Base-by-base conservation (phyloP, 2,329 filamentous ascomycete species). In the Xylaria digitata region DNA sequence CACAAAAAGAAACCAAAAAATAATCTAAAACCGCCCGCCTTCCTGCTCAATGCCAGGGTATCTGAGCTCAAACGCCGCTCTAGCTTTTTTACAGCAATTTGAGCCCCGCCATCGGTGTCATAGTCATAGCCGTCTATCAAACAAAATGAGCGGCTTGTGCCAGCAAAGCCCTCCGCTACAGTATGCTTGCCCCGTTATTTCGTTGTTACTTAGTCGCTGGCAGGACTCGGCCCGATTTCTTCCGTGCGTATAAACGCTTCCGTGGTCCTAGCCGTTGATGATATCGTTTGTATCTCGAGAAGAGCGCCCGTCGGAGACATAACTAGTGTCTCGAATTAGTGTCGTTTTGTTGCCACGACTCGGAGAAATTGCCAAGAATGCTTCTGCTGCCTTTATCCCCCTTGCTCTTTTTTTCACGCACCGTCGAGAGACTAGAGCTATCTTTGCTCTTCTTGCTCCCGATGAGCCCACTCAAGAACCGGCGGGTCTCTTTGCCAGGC, bases 391-490 rank as follows among this genome's bases (percentile, higher is more conserved):
- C 68, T 66, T 67, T 76, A 23, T 75, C 75, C 23, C 77, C 76
- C 55, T 75, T 77, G 13, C 77, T 74, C 50, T 71, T 72, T 69
- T 75, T 76, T 2, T 78, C 76, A 37, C 75, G 73, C 23, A 72
- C 23, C 40, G 68, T 70, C 46, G 73, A 61, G 11, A 52, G 49
- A 61, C 50, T 61, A 13, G 58, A 21, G 43, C 65, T 61, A 53
- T 72, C 68, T 65, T 71, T 76, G 58, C 66, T 71, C 57, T 71
- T 77, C 71, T 75, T 78, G 46, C 73, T 74, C 11, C 80, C 77
- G 45, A 83, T 82, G 32, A 84, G 78, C 0, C 80, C 79, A 52
- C 78, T 80, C 17, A 84, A 72, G 56, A 84, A 81, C 63, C 77
- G 79, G 7, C 81, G 78, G 17, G 81, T 78, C 32, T 82, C 78